A percentile compares a stretch with the other conserved stretches of the same genome.
These are phyloP conservation scores for Neopestalotiopsis sp. DNA, from an alignment of 2,329 filamentous ascomycete genomes.

Conservation along the genomic window DNA sequence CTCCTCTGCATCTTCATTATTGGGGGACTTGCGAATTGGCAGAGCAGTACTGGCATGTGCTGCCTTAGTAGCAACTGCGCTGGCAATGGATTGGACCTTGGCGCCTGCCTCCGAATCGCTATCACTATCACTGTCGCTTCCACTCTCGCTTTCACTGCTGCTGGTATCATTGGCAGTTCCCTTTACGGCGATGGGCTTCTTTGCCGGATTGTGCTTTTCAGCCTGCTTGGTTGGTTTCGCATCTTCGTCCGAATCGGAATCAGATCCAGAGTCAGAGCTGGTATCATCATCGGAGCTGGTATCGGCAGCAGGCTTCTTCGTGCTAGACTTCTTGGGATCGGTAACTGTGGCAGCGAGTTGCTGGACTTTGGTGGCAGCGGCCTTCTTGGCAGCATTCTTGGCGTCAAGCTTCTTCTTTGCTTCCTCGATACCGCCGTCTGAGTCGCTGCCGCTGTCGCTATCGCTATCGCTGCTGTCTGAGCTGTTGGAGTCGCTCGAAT, in stretches of 20 bases:
- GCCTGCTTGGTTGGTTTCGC: background rate
- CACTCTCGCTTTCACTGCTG: conserved; percentile 15
- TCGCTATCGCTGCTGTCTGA: conserved; percentile 38
- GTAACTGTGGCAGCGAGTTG: conserved; percentile 27
- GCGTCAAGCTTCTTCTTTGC: conserved; percentile 39
- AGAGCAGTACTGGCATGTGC: background rate
- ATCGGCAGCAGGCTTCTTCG: conserved; percentile 28
- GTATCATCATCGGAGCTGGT: conserved; percentile 14
- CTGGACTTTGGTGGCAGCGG: conserved; percentile 28
- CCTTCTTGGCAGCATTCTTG: conserved; percentile 39
- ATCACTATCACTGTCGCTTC: conserved; percentile 19
- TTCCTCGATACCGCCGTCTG: conserved; percentile 35
- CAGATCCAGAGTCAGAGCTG: conserved; percentile 20
- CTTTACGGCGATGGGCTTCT: background rate
- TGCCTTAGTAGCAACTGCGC: background rate
- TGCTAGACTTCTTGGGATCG: conserved; percentile 24
- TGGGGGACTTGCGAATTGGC: background rate
- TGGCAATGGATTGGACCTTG: conserved; percentile 8
- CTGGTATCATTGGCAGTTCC: conserved; percentile 12
- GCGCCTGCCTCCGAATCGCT: conserved; percentile 18
- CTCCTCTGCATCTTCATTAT: background rate
- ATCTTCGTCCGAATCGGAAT: conserved; percentile 14
- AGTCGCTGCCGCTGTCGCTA: conserved; percentile 41
- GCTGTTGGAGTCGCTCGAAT: conserved; percentile 22
- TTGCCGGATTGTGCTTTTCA: background rate